Conservation (phyloP, 108 stramenopile species). For the Skeletonema marinoi region DNA sequence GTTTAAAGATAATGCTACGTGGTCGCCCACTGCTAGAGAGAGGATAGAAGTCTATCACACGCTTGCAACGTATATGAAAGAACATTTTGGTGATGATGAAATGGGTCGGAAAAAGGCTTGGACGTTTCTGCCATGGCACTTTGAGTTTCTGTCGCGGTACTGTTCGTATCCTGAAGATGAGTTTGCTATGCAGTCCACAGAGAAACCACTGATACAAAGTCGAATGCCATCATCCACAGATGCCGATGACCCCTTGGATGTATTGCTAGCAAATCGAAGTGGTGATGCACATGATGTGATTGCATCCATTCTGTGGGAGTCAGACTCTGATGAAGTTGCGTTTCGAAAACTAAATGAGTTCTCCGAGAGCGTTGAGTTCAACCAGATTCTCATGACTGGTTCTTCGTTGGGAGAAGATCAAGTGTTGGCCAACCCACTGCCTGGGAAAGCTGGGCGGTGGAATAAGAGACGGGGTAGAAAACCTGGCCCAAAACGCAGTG, state of each 20-base stretch:
- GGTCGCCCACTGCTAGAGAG: too few species aligned
- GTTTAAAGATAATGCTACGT: too few species aligned
- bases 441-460: slow-evolving; percentile 17
- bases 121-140: slow-evolving; percentile 62
- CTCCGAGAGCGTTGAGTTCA: slow-evolving; percentile 36
- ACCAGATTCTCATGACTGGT: slow-evolving; percentile 7
- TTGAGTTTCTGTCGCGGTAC: slow-evolving; percentile 45
- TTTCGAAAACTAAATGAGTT: slow-evolving; percentile 16
- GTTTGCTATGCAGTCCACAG: slow-evolving; percentile 4
- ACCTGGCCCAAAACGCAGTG: slow-evolving; percentile 39
- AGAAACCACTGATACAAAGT: slow-evolving; percentile 35
- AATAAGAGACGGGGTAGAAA: slow-evolving; percentile 24
- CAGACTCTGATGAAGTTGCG: slow-evolving; percentile 17
- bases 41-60: slow-evolving; percentile 12
- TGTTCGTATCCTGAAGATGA: slow-evolving; percentile 25
- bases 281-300: slow-evolving; percentile 33
- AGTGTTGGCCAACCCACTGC: slow-evolving; percentile 38
- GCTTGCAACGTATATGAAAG: slow-evolving; percentile 47
- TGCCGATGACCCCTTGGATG: slow-evolving; percentile 26
- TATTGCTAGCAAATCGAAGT: slow-evolving; percentile 28
- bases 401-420: not conserved
- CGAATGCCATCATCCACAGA: slow-evolving; percentile 12
- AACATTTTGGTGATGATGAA: slow-evolving; percentile 54
- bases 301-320: slow-evolving; percentile 38
- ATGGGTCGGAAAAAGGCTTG: slow-evolving; percentile 47